Conservation (phyloP, 345 rosid species). For the Trapa incisa region DNA sequence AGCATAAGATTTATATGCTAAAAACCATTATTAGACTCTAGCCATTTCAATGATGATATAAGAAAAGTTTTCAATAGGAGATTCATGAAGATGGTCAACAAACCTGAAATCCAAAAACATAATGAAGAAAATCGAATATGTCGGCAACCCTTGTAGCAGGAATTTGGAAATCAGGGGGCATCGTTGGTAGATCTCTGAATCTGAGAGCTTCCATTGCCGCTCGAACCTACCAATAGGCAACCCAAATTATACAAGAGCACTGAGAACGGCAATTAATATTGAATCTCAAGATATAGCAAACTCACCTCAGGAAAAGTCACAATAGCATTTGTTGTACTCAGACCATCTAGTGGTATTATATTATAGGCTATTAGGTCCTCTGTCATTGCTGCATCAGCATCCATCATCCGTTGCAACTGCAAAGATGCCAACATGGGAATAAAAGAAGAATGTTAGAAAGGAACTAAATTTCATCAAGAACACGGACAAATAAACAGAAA, state of each 20-base stretch:
- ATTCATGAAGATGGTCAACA: constrained; percentile 10
- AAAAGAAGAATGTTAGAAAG: background rate
- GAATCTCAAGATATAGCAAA: constrained; percentile 8
- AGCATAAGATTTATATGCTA: background rate
- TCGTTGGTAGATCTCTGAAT: constrained; percentile 48
- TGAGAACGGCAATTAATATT: constrained; percentile 12
- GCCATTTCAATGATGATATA: background rate
- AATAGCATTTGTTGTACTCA: constrained; percentile 55
- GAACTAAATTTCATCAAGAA: background rate
- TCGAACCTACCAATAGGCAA: constrained; percentile 41
- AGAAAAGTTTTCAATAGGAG: background rate
- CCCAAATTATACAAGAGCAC: constrained; percentile 3
- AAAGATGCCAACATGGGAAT: constrained; percentile 9
- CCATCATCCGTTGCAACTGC: constrained; percentile 77
- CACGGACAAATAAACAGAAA: too few species aligned
- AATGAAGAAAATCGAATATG: constrained; percentile 81
- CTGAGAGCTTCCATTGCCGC: constrained; percentile 67
- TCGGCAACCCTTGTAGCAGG: constrained; percentile 65
- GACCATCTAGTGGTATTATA: constrained; percentile 76
- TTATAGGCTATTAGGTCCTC: constrained; percentile 87
- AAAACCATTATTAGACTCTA: background rate
- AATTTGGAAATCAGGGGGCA: constrained; percentile 58
- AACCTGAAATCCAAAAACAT: constrained; percentile 93
- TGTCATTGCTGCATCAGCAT: constrained; percentile 86
- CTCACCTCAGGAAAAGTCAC: constrained; percentile 67